phyloP scores from a whole-genome alignment of 768 basidiomycete genomes.

The Cystobasidium tubakii region DNA sequence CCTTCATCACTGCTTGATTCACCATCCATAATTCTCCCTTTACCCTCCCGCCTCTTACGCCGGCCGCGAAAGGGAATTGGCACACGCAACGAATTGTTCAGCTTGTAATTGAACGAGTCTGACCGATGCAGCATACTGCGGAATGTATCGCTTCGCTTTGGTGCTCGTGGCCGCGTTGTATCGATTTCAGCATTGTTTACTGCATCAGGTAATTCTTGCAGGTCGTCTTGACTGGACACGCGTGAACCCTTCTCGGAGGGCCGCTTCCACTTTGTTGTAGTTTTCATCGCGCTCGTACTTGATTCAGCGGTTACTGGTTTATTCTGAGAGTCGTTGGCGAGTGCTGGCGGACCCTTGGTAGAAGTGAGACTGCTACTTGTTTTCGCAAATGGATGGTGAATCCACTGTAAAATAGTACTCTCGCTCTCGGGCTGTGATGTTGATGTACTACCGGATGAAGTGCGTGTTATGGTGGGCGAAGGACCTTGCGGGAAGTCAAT shows the following conservation, averaged over 20 bases:
- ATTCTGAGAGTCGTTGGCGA: not conserved
- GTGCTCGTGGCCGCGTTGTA: not conserved
- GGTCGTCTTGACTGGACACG: not conserved
- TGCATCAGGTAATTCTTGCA: not conserved
- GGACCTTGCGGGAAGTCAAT: not conserved
- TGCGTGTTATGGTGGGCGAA: not conserved
- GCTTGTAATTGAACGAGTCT: not conserved
- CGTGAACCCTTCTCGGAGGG: not conserved
- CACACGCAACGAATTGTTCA: not conserved
- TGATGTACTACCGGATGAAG: not conserved
- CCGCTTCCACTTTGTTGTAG: not conserved
- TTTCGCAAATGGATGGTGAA: not conserved
- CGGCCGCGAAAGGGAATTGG: not conserved
- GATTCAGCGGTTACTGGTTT: not conserved
- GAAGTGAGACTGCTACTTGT: not conserved
- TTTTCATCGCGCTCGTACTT: not conserved
- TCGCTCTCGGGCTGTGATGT: not conserved
- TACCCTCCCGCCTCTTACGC: not conserved
- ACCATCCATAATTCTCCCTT: not conserved
- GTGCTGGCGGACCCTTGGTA: not conserved
- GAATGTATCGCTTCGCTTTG: not conserved
- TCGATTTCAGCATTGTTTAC: not conserved
- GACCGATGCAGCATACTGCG: not conserved
- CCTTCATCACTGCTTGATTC: slow-evolving; percentile 1
- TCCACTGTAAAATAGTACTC: not conserved